Percentiles rank a stretch among this genome's conserved stretches.
These are phyloP conservation scores for Detonula confervacea DNA, from an alignment of 352 stramenopile species.

Conservation along the genomic window DNA sequence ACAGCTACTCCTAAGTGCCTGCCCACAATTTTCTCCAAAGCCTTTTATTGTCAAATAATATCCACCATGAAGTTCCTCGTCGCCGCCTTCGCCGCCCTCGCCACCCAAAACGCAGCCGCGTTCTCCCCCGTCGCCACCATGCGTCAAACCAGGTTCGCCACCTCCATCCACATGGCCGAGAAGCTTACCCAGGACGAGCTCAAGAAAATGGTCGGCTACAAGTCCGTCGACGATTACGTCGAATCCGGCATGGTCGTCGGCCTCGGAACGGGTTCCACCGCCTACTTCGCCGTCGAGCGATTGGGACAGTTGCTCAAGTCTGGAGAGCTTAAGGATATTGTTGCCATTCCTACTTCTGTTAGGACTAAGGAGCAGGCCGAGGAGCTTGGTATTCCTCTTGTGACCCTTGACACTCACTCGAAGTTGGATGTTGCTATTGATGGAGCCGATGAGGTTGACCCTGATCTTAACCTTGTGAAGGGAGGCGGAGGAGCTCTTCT, in stretches of 20 bases:
- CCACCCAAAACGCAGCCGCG: too few species aligned
- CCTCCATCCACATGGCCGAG: too few species aligned
- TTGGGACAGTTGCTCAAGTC: slow-evolving; percentile 93
- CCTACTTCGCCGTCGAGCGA: slow-evolving; percentile 96
- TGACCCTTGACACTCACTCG: slow-evolving; percentile 89
- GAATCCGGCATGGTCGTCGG: slow-evolving; percentile 95
- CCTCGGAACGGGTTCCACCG: slow-evolving; percentile 97
- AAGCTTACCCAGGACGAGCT: slow-evolving; percentile 85
- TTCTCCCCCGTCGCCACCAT: too few species aligned
- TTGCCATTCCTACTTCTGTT: slow-evolving; percentile 97
- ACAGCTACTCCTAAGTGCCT: too few species aligned
- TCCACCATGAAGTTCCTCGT: too few species aligned
- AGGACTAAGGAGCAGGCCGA: slow-evolving; percentile 94
- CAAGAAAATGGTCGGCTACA: slow-evolving; percentile 87
- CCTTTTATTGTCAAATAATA: too few species aligned
- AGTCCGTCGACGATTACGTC: slow-evolving; percentile 86
- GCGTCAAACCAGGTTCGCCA: too few species aligned
- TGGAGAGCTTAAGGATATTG: slow-evolving; percentile 92
- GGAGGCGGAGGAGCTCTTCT: slow-evolving; percentile 95
- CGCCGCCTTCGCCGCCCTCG: too few species aligned
- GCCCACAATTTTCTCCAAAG: too few species aligned
- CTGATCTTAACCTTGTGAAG: slow-evolving; percentile 98
- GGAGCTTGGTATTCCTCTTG: slow-evolving; percentile 85
- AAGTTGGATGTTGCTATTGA: slow-evolving; percentile 98
- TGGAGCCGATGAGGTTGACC: slow-evolving; percentile 97